Evolutionary conservation across 2,329 filamentous ascomycete genomes (phyloP).

Genomic region (Phoma herbarum): DNA sequence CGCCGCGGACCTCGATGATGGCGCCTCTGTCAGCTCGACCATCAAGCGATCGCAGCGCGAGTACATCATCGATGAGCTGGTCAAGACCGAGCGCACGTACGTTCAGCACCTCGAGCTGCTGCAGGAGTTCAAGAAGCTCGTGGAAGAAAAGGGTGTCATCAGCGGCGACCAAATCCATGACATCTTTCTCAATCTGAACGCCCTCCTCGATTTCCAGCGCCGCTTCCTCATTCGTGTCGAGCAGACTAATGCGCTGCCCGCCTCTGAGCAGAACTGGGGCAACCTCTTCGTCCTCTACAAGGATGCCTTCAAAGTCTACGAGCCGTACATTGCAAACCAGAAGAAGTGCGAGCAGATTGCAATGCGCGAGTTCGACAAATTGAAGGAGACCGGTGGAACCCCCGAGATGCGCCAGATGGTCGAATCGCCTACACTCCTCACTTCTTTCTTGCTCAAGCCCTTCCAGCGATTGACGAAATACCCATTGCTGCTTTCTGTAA

Average conservation of each 20-base stretch:
- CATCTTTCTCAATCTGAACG: constrained; percentile 96
- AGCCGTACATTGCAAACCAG: constrained; percentile 97
- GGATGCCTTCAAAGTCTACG: constrained; percentile 89
- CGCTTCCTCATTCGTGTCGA: constrained; percentile 95
- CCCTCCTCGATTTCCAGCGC: constrained; percentile 93
- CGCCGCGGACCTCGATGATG: constrained; percentile 59
- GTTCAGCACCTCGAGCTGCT: constrained; percentile 96
- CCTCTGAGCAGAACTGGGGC: constrained; percentile 89
- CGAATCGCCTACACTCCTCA: constrained; percentile 84
- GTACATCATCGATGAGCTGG: constrained; percentile 88
- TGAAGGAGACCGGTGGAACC: constrained; percentile 75
- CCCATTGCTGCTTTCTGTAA: constrained; percentile 83
- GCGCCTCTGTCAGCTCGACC: constrained; percentile 53
- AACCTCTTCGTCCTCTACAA: constrained; percentile 85
- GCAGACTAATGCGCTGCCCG: constrained; percentile 86
- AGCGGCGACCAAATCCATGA: constrained; percentile 90
- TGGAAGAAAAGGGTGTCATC: constrained; percentile 87
- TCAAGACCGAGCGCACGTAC: constrained; percentile 96
- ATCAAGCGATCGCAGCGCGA: constrained; percentile 76
- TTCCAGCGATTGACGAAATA: constrained; percentile 97
- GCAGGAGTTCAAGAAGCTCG: constrained; percentile 86
- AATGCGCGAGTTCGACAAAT: constrained; percentile 85
- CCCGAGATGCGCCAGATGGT: constrained; percentile 73
- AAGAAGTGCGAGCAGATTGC: constrained; percentile 88
- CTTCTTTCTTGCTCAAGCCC: constrained; percentile 93